These are phyloP conservation scores for Pyricularia pennisetigena DNA, from an alignment of 2,329 filamentous ascomycete species.

Conservation along the genomic window DNA sequence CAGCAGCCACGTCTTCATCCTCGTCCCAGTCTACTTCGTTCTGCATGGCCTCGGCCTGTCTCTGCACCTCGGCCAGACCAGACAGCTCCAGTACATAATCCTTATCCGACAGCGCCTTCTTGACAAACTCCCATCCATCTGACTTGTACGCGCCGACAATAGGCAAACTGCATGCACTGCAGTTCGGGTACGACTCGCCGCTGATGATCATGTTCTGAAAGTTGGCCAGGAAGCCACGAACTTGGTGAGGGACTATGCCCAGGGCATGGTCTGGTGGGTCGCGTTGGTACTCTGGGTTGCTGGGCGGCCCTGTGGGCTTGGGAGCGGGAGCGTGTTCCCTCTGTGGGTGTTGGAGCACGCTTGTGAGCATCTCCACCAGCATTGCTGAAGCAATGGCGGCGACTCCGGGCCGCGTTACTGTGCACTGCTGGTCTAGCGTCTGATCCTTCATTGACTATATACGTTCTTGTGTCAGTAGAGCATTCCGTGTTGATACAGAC, in stretches of 20 bases:
- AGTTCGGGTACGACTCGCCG: slow-evolving; percentile 69
- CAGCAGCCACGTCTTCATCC: slow-evolving; percentile 38
- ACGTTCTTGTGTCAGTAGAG: not conserved
- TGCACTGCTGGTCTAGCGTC: slow-evolving; percentile 96
- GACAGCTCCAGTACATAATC: slow-evolving; percentile 72
- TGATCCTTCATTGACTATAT: slow-evolving; percentile 86
- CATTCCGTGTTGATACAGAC: not conserved
- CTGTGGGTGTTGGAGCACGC: slow-evolving; percentile 76
- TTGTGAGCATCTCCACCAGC: slow-evolving; percentile 82
- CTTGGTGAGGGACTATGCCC: slow-evolving; percentile 67
- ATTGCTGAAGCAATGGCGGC: slow-evolving; percentile 87
- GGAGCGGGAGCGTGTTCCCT: slow-evolving; percentile 54
- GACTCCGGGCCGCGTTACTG: slow-evolving; percentile 86
- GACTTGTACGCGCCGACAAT: slow-evolving; percentile 58
- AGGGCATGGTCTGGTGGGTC: slow-evolving; percentile 50
- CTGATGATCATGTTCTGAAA: slow-evolving; percentile 67
- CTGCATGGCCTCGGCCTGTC: slow-evolving; percentile 40
- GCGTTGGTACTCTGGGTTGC: slow-evolving; percentile 30
- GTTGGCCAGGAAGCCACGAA: slow-evolving; percentile 65
- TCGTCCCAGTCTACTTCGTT: slow-evolving; percentile 52
- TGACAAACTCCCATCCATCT: slow-evolving; percentile 69
- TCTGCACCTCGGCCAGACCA: slow-evolving; percentile 63
- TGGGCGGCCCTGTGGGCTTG: slow-evolving; percentile 17
- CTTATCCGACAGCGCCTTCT: slow-evolving; percentile 61
- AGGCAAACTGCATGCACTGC: slow-evolving; percentile 66